Evolutionary conservation across 169 alveolate species (phyloP), one percentile per base, ranked within the genome.

Genomic region (Cyclospora cayetanensis): DNA sequence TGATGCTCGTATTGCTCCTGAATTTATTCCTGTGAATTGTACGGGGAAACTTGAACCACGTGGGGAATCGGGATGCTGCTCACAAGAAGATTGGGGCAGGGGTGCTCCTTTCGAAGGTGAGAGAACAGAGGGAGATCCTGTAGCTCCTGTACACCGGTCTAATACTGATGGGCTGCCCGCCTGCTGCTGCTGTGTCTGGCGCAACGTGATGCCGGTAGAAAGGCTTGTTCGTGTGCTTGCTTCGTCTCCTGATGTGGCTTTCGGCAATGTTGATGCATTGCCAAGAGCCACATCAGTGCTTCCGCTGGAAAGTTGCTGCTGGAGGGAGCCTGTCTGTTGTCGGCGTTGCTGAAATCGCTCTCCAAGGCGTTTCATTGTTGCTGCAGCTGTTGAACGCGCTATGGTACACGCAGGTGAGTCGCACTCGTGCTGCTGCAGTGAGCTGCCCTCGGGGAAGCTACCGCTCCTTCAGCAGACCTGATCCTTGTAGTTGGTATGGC

Each of bases 281-380:
- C 25, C 60, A 18, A 18, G 25, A 50, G 60, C 60, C 60, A 18
- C 9, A 9, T 9, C 12, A 18, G 25, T 18, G 25, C 18, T 9
- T 18, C 9, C 25, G 25, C 9, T 9, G 25, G 25, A 18, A 11
- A 50, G 18, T 9, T 50, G 25, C 84, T 72, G 84, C 84, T 72
- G 84, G 60, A 39, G 84, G 34, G 50, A 39, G 1, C 84, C 60
- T 20, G 60, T 72, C 31, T 34, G 55, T 55, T 72, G 84, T 55
- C 55, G 84, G 84, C 60, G 84, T 29, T 72, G 84, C n/a, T 72
- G 84, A 72, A 65, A 65, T 37, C 77, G 77, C 77, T 65, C 77
- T 7, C 77, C 77, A 5, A 65, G 77, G 2, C 77, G 77, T 34
- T 65, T 65, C 77, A 65, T 65, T 65, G 77, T 42, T 65, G 77